Conservation (phyloP, 163 green algal genomes). For the Chlorella variabilis region DNA sequence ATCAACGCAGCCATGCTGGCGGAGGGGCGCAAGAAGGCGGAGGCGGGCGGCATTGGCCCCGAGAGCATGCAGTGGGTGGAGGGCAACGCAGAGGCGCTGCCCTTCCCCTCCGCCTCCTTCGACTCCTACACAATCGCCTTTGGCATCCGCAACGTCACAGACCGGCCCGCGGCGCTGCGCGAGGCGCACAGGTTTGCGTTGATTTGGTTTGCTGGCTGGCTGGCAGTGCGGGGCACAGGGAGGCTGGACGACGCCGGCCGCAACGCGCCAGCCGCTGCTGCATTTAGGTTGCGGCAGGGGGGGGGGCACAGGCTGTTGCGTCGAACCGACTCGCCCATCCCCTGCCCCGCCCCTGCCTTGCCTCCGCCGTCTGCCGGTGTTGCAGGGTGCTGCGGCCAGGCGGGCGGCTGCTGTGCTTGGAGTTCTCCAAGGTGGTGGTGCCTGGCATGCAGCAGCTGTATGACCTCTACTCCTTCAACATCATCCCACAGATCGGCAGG, state of each 20-base stretch:
- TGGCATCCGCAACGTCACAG: slow-evolving; percentile 97
- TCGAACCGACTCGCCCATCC: not conserved
- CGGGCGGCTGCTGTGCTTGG: slow-evolving; percentile 91
- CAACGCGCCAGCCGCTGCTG: no score
- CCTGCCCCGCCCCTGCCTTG: not conserved
- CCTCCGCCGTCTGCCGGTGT: not conserved
- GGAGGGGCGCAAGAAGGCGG: slow-evolving; percentile 77
- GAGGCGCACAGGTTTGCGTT: slow-evolving; percentile 79
- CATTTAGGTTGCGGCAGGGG: no score
- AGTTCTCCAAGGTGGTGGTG: slow-evolving; percentile 88
- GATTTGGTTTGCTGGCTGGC: no score
- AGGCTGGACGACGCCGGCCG: no score
- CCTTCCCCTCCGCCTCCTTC: slow-evolving; percentile 77
- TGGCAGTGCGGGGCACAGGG: no score
- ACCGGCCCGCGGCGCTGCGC: slow-evolving; percentile 78
- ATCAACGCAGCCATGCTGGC: slow-evolving; percentile 96
- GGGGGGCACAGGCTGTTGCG: no score
- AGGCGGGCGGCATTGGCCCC: slow-evolving; percentile 26
- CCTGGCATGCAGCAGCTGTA: slow-evolving; percentile 80
- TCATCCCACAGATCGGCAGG: slow-evolving; percentile 93
- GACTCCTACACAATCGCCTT: slow-evolving; percentile 98
- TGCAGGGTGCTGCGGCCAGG: slow-evolving; percentile 58
- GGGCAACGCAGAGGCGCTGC: slow-evolving; percentile 91
- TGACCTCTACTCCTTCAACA: slow-evolving; percentile 94
- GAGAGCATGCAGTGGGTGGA: slow-evolving; percentile 78